Evolutionary conservation across 768 basidiomycete species (phyloP), one percentile per base, ranked within the genome.

Genomic region (Hypholoma sublateritium): DNA sequence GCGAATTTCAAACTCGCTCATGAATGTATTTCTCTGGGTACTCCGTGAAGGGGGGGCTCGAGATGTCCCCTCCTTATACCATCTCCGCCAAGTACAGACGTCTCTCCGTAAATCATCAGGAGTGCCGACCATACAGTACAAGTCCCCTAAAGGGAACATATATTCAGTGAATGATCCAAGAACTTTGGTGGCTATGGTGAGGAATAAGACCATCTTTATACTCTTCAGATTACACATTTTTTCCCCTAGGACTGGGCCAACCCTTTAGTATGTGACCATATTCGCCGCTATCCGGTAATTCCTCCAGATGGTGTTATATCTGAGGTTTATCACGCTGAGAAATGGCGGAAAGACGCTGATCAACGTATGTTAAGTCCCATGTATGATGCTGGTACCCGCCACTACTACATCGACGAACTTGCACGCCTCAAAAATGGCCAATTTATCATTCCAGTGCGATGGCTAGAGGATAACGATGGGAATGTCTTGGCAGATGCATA

Each of bases 201-300:
- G 58, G 8, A n/a, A 9, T 6, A 3, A 49, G 12, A 12, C 2
- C 16, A 7, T 32, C 28, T 12, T 16, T n/a, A 14, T 4, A 5
- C 13, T 4, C 4, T 34, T 32, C 5, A 14, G 3, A 17, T 3
- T 49, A 5, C 5, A n/a, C 4, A 17, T 11, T 47, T 21, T 14
- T 17, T 54, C 22, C 44, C 21, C 2, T 8, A 53, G 52, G 52
- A 53, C 41, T 53, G 52, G 52, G 17, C 24, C 48, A 60, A 35
- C 56, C 69, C 70, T 3, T 32, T 56, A 4, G 59, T 68, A 6
- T 48, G 65, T 34, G 48, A 55, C 2, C 61, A 72, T 36, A 64
- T 73, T 12, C 61, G 60, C 4, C 55, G 62, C 5, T 72, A 72
- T 52, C 70, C 70, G 0, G 67, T 67, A 1, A 66, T 72, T 22